Evolutionary conservation across 2,329 filamentous ascomycete genomes (phyloP).

Genomic region (Myriosclerotinia duriaeana): DNA sequence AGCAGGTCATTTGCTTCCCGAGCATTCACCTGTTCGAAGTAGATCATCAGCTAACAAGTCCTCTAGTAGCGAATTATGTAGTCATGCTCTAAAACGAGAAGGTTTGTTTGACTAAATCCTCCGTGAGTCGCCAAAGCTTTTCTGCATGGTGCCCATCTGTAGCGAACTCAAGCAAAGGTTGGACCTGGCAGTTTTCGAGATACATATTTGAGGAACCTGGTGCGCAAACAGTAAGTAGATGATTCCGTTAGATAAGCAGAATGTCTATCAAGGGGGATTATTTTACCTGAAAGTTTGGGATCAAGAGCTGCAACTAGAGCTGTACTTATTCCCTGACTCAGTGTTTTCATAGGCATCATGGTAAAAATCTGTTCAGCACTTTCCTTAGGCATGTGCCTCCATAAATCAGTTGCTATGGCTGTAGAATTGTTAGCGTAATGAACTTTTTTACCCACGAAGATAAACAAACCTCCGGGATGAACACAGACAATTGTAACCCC

Average conservation of each 20-base stretch:
- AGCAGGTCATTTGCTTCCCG: too few species aligned
- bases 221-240: neutral
- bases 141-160: neutral
- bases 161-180: neutral
- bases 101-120: neutral
- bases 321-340: neutral
- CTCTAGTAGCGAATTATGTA: neutral
- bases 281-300: neutral
- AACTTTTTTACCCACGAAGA: too few species aligned
- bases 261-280: neutral
- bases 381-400: neutral
- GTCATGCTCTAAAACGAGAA: neutral
- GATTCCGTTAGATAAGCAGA: too few species aligned
- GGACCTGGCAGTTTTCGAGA: neutral
- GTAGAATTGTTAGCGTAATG: neutral
- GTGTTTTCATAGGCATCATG: neutral
- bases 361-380: neutral
- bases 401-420: neutral
- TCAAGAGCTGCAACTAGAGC: neutral
- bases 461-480: slow-evolving; percentile 35
- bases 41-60: too few species aligned
- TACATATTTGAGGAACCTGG: neutral
- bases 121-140: neutral
- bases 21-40: too few species aligned
- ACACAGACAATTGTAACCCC: slow-evolving; percentile 37